Base-by-base conservation (phyloP, 176 grass and related monocot species). In the Oryza glumipatula region DNA sequence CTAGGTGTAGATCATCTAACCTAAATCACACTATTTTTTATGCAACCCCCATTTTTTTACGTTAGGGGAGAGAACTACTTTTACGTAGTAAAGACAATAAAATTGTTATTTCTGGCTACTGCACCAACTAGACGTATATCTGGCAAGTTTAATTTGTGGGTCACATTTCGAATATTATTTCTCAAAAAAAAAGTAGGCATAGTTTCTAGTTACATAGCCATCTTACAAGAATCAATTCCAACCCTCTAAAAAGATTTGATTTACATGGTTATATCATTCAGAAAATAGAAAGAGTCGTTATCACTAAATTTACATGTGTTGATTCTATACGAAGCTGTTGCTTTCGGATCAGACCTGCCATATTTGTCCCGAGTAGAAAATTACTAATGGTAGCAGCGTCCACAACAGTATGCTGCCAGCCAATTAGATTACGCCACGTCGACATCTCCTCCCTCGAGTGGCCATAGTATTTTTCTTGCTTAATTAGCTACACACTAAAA, bases 261-360 rank as follows among this genome's bases (percentile, higher is more conserved):
- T 60, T 60, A 60, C 17, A 60, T n/a, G 6, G 6, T 60, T 46
- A 45, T 21, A 45, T 72, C 19, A 11, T 68, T 35, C 1, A 69
- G 4, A 10, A 36, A 38, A 56, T 21, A 24, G 19, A 52, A 16
- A 15, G 45, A 30, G 66, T 67, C 39, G 11, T 47, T 32, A 17
- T 47, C n/a, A 12, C 23, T 3, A 5, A 3, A n/a, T 74, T 80
- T 63, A 81, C 66, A 70, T 26, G 5, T n/a, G 54, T 33, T 73
- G 10, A 73, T 36, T 48, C 7, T 11, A 21, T 19, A 72, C 32
- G 52, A 3, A 63, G 52, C 10, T 46, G 80, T 83, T 65, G 70
- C 70, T 74, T 83, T 83, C 81, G 11, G 23, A 76, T 41, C 58
- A 17, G 72, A 68, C 45, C 72, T 76, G 72, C 72, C 82, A 41